A percentile compares a stretch with the other conserved stretches of the same genome.
These are phyloP conservation scores for Xylariaceae sp. DNA, from an alignment of 2,329 filamentous ascomycete species.

Conservation along the genomic window DNA sequence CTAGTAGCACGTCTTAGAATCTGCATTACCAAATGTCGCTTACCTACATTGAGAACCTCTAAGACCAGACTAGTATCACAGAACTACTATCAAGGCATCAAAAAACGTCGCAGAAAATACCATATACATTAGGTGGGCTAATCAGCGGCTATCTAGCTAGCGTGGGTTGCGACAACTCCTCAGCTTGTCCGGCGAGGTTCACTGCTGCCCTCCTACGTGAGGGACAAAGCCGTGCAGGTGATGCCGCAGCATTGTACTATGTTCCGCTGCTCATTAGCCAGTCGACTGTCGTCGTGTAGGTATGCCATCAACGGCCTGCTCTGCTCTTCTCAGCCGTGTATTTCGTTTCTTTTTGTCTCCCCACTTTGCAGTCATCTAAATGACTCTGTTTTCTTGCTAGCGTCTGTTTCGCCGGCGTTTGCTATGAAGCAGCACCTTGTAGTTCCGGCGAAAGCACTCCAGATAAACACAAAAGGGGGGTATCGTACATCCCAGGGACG, in stretches of 20 bases:
- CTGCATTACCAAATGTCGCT: background rate
- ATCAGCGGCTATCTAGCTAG: constrained; percentile 6
- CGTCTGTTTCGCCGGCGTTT: background rate
- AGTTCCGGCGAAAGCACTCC: constrained; percentile 13
- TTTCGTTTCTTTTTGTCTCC: constrained; percentile 1
- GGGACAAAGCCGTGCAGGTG: constrained; percentile 3
- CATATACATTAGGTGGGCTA: constrained; percentile 13
- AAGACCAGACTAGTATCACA: background rate
- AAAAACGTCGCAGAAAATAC: background rate
- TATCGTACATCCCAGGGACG: constrained; percentile 26
- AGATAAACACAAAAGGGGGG: constrained; percentile 15
- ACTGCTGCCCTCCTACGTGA: constrained; percentile 4
- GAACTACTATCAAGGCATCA: background rate
- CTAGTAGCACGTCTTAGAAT: background rate
- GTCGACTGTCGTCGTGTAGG: constrained; percentile 11
- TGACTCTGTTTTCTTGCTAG: background rate
- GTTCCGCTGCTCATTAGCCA: constrained; percentile 5
- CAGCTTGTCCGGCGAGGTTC: background rate
- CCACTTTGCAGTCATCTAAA: background rate
- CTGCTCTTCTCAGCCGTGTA: background rate
- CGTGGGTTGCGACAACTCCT: constrained; percentile 6
- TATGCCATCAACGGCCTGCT: constrained; percentile 7
- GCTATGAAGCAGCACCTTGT: constrained; percentile 13
- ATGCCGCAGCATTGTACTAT: constrained; percentile 5
- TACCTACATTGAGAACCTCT: background rate